These are phyloP conservation scores for Kwoniella sp. DNA, from an alignment of 768 basidiomycete species.

Conservation along the genomic window DNA sequence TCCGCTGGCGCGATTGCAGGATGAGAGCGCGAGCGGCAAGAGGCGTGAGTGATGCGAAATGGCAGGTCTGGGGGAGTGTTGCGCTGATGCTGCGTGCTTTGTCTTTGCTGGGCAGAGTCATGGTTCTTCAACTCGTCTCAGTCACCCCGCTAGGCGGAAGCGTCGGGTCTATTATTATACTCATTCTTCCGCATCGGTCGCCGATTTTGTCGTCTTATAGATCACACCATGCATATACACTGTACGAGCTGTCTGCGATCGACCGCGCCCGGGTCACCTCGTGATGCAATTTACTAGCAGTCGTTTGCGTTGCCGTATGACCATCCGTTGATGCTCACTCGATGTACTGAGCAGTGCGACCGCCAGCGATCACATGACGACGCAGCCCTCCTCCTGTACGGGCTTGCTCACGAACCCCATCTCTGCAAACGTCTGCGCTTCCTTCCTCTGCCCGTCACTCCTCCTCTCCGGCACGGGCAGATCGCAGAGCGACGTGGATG, in stretches of 20 bases:
- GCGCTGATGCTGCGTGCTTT: background rate
- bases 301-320: no score
- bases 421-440: constrained; percentile 80
- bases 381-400: constrained; percentile 74
- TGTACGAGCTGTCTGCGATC: no score
- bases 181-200: no score
- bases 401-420: constrained; percentile 83
- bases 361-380: no score
- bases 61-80: background rate
- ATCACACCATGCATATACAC: no score
- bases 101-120: constrained; percentile 17
- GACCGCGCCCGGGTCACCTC: no score
- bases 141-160: constrained; percentile 12
- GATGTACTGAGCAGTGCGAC: no score
- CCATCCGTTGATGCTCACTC: no score
- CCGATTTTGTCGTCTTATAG: no score
- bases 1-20: constrained; percentile 37
- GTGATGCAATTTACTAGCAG: no score
- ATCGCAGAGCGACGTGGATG: constrained; percentile 5
- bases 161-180: no score
- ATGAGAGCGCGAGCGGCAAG: constrained; percentile 38
- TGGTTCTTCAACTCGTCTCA: constrained; percentile 28
- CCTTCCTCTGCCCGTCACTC: constrained; percentile 37
- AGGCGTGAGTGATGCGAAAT: constrained; percentile 31
- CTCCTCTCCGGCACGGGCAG: constrained; percentile 9